These are phyloP conservation scores for Ophidiomyces ophidiicola DNA, from an alignment of 2,329 filamentous ascomycete species.

Conservation along the genomic window DNA sequence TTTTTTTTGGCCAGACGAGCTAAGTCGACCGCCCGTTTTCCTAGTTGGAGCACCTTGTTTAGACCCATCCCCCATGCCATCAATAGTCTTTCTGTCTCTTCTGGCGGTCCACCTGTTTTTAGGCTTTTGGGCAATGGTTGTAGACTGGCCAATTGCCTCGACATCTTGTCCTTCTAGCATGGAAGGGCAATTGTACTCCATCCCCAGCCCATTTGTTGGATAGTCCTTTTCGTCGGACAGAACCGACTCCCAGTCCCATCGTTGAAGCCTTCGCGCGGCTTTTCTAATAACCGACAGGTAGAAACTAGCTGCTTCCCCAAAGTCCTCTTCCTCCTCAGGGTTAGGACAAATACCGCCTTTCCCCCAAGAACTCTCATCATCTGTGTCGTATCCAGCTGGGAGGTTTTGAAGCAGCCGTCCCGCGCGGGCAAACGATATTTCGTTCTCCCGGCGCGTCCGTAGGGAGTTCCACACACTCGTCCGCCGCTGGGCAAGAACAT, in stretches of 20 bases:
- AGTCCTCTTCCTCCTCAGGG: conserved; percentile 35
- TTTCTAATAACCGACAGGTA: conserved; percentile 35
- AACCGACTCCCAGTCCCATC: conserved; percentile 34
- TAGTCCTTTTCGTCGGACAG: conserved; percentile 11
- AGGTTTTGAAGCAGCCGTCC: conserved; percentile 33
- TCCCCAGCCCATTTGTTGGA: conserved; percentile 9
- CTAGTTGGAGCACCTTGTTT: conserved; percentile 1
- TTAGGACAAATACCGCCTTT: conserved; percentile 34
- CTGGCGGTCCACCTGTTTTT: conserved; percentile 5
- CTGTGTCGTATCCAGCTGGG: conserved; percentile 37
- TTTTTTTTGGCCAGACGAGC: neutral
- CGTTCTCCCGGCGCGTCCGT: conserved; percentile 28
- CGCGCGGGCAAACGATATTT: conserved; percentile 31
- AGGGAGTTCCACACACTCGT: conserved; percentile 28
- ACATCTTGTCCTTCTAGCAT: conserved; percentile 3
- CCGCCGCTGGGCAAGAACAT: conserved; percentile 35
- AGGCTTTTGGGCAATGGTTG: neutral
- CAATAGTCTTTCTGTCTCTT: conserved; percentile 8
- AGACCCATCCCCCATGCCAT: neutral
- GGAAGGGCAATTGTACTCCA: conserved; percentile 7
- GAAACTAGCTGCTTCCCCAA: conserved; percentile 36
- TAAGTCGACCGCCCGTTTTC: neutral
- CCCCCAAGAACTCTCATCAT: conserved; percentile 35
- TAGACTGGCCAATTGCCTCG: conserved; percentile 3
- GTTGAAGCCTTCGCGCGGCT: conserved; percentile 32